phyloP scores from a whole-genome alignment of 345 rosid species.

The Linum usitatissimum region DNA sequence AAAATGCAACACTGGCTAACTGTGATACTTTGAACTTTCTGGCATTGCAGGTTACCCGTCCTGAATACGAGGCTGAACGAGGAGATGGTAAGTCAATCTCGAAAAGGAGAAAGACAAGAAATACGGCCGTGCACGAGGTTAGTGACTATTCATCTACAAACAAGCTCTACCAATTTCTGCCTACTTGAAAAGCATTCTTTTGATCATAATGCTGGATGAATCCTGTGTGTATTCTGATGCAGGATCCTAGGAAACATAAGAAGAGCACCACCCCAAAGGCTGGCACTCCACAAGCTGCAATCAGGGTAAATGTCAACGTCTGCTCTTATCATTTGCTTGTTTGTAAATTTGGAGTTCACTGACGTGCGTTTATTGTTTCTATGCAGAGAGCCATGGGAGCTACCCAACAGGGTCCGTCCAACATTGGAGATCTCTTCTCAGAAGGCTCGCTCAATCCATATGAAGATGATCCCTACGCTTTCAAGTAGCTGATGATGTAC shows the following conservation, averaged over 20 bases:
- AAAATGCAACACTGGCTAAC: too few relatives aligned
- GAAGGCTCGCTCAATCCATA: constrained; percentile 92
- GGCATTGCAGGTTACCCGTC: constrained; percentile 51
- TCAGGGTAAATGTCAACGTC: constrained; percentile 33
- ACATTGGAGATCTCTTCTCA: constrained; percentile 77
- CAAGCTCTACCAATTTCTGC: not conserved
- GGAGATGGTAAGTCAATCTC: constrained; percentile 50
- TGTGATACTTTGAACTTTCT: not conserved
- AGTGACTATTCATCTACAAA: constrained; percentile 6
- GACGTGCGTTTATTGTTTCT: not conserved
- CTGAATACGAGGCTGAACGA: constrained; percentile 64
- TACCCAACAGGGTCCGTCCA: constrained; percentile 36
- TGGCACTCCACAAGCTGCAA: constrained; percentile 32
- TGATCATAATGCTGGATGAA: constrained; percentile 10
- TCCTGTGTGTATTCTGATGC: constrained; percentile 15
- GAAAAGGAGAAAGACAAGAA: constrained; percentile 56
- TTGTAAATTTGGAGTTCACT: not conserved
- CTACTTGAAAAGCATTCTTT: not conserved
- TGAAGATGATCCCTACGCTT: constrained; percentile 90
- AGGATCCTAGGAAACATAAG: constrained; percentile 54
- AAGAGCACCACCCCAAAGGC: constrained; percentile 43
- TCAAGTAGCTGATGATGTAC: constrained; percentile 33
- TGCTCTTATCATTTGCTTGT: not conserved
- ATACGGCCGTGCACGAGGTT: constrained; percentile 75
- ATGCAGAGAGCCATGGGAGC: constrained; percentile 40